Evolutionary conservation across 2,329 filamentous ascomycete genomes (phyloP).

Genomic region (Piedraia hortae): DNA sequence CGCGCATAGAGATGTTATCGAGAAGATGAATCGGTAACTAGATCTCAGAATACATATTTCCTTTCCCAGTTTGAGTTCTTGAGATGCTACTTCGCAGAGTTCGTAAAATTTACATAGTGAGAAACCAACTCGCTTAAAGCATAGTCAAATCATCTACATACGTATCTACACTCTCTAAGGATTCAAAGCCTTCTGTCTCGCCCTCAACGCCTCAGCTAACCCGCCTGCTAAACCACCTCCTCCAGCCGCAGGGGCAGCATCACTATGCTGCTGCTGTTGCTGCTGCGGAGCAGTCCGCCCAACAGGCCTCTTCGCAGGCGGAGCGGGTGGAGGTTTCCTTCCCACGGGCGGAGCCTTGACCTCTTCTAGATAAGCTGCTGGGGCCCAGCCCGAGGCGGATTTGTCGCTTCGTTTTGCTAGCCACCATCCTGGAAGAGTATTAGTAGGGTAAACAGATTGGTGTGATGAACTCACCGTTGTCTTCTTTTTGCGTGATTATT

Average conservation of each 20-base stretch:
- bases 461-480: constrained; percentile 41
- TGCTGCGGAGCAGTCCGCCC: constrained; percentile 42
- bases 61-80: no score
- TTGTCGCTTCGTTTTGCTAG: constrained; percentile 46
- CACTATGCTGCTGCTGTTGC: constrained; percentile 28
- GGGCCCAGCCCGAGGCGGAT: constrained; percentile 69
- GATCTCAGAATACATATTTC: no score
- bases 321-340: constrained; percentile 48
- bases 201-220: constrained; percentile 22
- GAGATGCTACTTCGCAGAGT: no score
- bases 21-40: constrained; percentile 15
- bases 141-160: no score
- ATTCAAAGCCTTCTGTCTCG: constrained; percentile 23
- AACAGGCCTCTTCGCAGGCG: constrained; percentile 54
- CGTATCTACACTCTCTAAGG: no score
- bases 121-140: no score
- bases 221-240: constrained; percentile 22
- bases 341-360: constrained; percentile 27
- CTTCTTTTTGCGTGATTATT: constrained; percentile 78
- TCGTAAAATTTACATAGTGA: no score
- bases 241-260: constrained; percentile 8
- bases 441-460: neutral
- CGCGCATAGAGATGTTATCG: constrained; percentile 71
- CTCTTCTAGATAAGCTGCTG: constrained; percentile 82
- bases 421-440: constrained; percentile 57